Percentiles rank a stretch among this genome's conserved stretches.
Conservation (phyloP, 129 eudicot genomes). For the Chrysanthemum lavandulifolium region DNA sequence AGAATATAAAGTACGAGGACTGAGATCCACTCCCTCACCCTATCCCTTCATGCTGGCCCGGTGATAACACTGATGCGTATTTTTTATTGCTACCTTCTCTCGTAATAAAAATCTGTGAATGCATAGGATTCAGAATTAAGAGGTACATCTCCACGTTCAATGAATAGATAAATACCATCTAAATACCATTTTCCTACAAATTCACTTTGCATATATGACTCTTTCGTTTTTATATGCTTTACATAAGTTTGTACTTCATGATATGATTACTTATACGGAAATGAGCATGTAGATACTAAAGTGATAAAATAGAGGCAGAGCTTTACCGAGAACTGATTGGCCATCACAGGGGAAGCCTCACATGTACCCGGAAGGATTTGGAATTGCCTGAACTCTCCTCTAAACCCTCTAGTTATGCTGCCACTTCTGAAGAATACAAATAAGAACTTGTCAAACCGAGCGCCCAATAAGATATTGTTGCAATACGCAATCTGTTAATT, state of each 20-base stretch:
- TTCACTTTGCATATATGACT: neutral
- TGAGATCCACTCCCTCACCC: conserved; percentile 49
- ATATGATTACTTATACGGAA: neutral
- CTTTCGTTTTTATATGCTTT: neutral
- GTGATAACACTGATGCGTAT: conserved; percentile 84
- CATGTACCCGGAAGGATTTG: conserved; percentile 94
- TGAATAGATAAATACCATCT: neutral
- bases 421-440: conserved; percentile 64
- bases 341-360: conserved; percentile 96
- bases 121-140: neutral
- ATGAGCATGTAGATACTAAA: neutral
- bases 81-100: conserved; percentile 82
- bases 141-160: neutral
- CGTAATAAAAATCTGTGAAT: conserved; percentile 73
- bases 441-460: conserved; percentile 17
- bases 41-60: conserved; percentile 87
- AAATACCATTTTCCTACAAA: conserved; percentile 5
- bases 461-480: neutral
- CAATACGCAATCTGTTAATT: neutral
- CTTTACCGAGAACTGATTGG: conserved; percentile 97
- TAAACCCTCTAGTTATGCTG: conserved; percentile 94
- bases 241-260: neutral
- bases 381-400: conserved; percentile 92
- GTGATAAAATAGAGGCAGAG: conserved; percentile 32
- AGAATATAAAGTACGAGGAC: too few relatives aligned